Conservation (phyloP, 1,284 basidiomycete species). For the Malassezia pachydermatis region DNA sequence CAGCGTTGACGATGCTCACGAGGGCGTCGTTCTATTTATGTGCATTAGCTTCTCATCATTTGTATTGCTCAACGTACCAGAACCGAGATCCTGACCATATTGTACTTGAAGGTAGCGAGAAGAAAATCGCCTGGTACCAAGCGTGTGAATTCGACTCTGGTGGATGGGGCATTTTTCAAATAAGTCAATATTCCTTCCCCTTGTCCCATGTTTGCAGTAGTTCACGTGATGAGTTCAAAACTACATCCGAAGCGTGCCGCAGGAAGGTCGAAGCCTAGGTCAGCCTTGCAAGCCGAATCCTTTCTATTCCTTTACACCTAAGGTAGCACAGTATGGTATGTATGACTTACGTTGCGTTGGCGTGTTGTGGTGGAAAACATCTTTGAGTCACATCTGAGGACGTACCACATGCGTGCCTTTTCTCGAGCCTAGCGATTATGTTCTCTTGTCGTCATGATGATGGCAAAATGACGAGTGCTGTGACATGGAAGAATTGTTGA, state of each 20-base stretch:
- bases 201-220: background rate
- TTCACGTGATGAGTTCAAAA: slow-evolving; percentile 18
- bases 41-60: background rate
- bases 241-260: slow-evolving; percentile 10
- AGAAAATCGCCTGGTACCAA: slow-evolving; percentile 9
- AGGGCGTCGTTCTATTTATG: slow-evolving; percentile 43
- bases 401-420: too few species aligned
- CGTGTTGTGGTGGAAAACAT: too few species aligned
- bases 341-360: too few species aligned
- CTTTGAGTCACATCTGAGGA: too few species aligned
- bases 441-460: too few species aligned
- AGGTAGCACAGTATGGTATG: slow-evolving; percentile 17
- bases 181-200: background rate
- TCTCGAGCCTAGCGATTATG: too few species aligned
- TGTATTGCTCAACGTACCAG: slow-evolving; percentile 32
- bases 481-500: too few species aligned
- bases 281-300: background rate
- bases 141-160: slow-evolving; percentile 12
- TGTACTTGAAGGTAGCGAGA: slow-evolving; percentile 28
- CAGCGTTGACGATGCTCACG: slow-evolving; percentile 48
- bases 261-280: slow-evolving; percentile 6
- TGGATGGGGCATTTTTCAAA: slow-evolving; percentile 12
- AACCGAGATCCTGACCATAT: slow-evolving; percentile 47
- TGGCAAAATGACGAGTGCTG: too few species aligned
- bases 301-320: slow-evolving; percentile 5